A percentile compares a stretch with the other conserved stretches of the same genome.
phyloP scores from a whole-genome alignment of 495 filamentous ascomycete species.

The Tuber microsphaerosporum region DNA sequence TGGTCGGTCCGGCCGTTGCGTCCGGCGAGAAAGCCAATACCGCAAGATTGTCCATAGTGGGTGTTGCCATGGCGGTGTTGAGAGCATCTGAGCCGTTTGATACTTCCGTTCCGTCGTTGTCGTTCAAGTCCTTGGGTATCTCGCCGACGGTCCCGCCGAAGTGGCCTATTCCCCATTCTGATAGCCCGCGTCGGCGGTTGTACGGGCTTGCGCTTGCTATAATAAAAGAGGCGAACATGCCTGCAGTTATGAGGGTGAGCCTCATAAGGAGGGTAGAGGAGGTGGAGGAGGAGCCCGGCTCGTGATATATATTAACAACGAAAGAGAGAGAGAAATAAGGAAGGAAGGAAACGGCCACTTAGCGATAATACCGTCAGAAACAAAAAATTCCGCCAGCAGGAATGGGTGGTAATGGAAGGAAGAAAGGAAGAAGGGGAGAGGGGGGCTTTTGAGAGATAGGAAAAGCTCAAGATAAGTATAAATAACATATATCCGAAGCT shows the following conservation, averaged over 20 bases:
- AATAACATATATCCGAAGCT: neutral
- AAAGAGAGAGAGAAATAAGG: neutral
- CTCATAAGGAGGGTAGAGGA: neutral
- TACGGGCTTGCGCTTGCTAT: neutral
- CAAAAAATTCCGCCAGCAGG: neutral
- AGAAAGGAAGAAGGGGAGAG: neutral
- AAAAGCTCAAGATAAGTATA: neutral
- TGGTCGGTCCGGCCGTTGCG: slow-evolving; percentile 13
- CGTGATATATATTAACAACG: neutral
- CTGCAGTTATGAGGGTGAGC: neutral
- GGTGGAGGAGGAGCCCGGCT: neutral
- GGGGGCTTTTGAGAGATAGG: neutral
- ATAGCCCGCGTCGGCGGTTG: slow-evolving; percentile 3
- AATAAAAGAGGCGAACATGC: neutral
- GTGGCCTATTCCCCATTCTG: slow-evolving; percentile 22
- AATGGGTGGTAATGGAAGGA: neutral
- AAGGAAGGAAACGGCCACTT: neutral
- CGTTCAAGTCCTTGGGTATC: neutral
- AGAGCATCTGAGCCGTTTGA: neutral
- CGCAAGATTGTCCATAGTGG: neutral
- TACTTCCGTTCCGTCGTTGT: neutral
- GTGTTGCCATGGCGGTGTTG: neutral
- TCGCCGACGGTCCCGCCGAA: slow-evolving; percentile 30
- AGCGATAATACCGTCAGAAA: neutral
- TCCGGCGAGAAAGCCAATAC: neutral